Percentiles rank a stretch among this genome's conserved stretches.
phyloP scores from a whole-genome alignment of 768 basidiomycete species.

The Lactarius psammicola region DNA sequence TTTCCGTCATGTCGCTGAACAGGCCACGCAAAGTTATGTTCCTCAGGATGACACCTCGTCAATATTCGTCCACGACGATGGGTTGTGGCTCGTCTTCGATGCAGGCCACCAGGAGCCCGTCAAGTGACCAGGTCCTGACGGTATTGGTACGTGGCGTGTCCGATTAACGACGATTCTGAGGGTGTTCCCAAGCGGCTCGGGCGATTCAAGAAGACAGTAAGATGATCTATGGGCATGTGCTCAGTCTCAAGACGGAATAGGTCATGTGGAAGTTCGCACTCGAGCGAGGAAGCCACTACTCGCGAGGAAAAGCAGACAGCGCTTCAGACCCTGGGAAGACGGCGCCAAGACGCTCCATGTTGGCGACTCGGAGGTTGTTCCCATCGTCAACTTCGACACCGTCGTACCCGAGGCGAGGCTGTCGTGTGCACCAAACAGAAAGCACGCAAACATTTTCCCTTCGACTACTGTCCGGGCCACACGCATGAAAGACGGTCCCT shows the following conservation, averaged over 20 bases:
- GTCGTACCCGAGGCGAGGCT: no score
- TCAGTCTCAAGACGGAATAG: slow-evolving; percentile 60
- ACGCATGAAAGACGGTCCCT: no score
- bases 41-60: slow-evolving; percentile 78
- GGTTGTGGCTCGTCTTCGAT: slow-evolving; percentile 54
- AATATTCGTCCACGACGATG: slow-evolving; percentile 75
- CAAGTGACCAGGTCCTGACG: slow-evolving; percentile 39
- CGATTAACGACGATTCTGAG: slow-evolving; percentile 56
- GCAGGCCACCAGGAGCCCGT: slow-evolving; percentile 63
- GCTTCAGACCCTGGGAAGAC: slow-evolving; percentile 46
- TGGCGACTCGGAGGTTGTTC: no score
- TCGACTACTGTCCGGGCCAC: no score
- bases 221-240: slow-evolving; percentile 73
- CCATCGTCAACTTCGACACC: no score
- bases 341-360: no score
- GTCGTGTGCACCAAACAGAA: no score
- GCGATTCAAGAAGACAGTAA: slow-evolving; percentile 92
- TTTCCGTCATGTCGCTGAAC: slow-evolving; percentile 77
- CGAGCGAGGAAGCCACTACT: slow-evolving; percentile 47
- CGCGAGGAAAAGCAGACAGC: slow-evolving; percentile 54
- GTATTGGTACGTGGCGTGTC: slow-evolving; percentile 60
- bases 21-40: slow-evolving; percentile 85
- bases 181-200: slow-evolving; percentile 79
- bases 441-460: no score
- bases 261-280: slow-evolving; percentile 48